Conservation (phyloP, 441 rosid species). For the Populus hybrid region DNA sequence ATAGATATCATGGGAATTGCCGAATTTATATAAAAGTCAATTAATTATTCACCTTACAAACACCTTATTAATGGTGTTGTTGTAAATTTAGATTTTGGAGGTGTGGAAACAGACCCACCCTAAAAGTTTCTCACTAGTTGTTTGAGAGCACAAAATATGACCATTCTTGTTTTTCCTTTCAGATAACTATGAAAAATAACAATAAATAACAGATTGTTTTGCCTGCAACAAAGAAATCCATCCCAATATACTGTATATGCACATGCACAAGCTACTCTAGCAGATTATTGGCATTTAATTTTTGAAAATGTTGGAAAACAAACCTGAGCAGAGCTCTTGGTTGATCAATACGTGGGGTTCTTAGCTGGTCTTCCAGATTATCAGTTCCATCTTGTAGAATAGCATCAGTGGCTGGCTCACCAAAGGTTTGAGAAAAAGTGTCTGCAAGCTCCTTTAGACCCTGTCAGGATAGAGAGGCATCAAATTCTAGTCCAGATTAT, state of each 20-base stretch:
- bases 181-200: not conserved
- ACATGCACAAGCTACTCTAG: not conserved
- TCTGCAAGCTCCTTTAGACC: constrained; percentile 67
- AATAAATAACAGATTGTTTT: not conserved
- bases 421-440: constrained; percentile 16
- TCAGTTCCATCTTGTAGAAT: constrained; percentile 19
- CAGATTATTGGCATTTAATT: not conserved
- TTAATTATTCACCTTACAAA: not conserved
- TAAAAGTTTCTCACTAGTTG: not conserved
- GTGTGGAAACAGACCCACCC: not conserved
- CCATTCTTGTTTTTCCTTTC: not conserved
- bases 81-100: too few relatives aligned
- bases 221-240: not conserved
- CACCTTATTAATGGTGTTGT: not conserved
- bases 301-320: constrained; percentile 12
- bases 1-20: not conserved
- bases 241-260: not conserved
- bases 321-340: constrained; percentile 42
- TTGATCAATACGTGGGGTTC: constrained; percentile 13
- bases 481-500: not conserved
- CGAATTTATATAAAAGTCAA: not conserved
- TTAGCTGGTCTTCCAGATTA: constrained; percentile 21
- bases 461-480: constrained; percentile 35
- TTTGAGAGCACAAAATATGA: not conserved
- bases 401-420: constrained; percentile 38